Conservation (phyloP, 139 green algal species). For the Chlorella sp. region DNA sequence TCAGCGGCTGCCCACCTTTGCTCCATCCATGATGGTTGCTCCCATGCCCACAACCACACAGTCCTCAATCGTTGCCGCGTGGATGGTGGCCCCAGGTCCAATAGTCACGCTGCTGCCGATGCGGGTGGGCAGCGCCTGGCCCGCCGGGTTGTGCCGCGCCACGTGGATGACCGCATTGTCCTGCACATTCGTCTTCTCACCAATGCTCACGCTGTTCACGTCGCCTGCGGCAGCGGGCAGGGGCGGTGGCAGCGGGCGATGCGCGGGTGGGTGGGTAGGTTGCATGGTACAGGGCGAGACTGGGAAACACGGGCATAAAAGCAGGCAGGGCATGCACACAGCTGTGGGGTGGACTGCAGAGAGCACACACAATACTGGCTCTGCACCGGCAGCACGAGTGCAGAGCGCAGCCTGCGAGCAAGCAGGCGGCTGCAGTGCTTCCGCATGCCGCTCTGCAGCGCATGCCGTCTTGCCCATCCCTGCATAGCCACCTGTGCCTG, state of each 20-base stretch:
- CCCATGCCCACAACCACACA: slow-evolving; percentile 93
- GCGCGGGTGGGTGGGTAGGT: not conserved
- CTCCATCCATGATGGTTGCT: slow-evolving; percentile 89
- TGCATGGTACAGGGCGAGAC: too few species aligned
- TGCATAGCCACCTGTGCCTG: too few species aligned
- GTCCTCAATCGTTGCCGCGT: slow-evolving; percentile 89
- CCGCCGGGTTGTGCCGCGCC: slow-evolving; percentile 72
- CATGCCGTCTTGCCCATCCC: too few species aligned
- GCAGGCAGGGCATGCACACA: not conserved
- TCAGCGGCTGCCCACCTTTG: slow-evolving; percentile 50
- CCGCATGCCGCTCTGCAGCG: not conserved
- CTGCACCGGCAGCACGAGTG: not conserved
- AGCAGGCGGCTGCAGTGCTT: not conserved
- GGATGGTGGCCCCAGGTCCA: slow-evolving; percentile 81
- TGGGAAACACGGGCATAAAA: too few species aligned
- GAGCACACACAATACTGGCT: not conserved
- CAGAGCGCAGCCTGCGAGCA: not conserved
- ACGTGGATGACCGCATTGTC: slow-evolving; percentile 93
- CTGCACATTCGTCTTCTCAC: slow-evolving; percentile 88
- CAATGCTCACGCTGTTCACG: slow-evolving; percentile 90
- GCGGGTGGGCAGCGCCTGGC: slow-evolving; percentile 62
- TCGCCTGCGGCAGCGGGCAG: slow-evolving; percentile 68
- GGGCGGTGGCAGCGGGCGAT: not conserved
- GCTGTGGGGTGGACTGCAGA: not conserved
- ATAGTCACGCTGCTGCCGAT: slow-evolving; percentile 82